Conservation (phyloP, 139 green algal genomes). For the Closterium sp. region DNA sequence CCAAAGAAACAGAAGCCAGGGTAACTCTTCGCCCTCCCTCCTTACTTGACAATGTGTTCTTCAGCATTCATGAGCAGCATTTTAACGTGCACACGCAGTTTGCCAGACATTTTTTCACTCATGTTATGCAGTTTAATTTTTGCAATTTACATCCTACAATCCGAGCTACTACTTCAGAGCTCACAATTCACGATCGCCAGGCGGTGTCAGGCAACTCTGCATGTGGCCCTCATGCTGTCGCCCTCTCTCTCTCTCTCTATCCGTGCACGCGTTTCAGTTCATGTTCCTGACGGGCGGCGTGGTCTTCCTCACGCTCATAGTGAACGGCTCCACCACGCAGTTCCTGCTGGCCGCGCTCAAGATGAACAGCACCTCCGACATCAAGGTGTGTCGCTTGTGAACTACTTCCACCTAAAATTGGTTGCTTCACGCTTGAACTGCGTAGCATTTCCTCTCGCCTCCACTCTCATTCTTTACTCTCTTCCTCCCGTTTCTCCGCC, state of each 20-base stretch:
- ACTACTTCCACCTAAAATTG: background rate
- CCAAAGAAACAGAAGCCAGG: background rate
- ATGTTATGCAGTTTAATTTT: too few relatives aligned
- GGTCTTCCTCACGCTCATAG: conserved; percentile 45
- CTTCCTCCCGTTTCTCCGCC: background rate
- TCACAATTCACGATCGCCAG: background rate
- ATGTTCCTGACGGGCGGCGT: conserved; percentile 33
- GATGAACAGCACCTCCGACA: conserved; percentile 38
- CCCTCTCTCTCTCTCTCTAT: background rate
- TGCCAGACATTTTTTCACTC: background rate
- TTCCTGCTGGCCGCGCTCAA: conserved; percentile 27
- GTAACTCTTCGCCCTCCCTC: background rate
- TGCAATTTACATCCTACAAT: background rate
- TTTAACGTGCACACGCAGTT: background rate
- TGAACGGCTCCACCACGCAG: conserved; percentile 46
- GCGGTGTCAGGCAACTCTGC: too few relatives aligned
- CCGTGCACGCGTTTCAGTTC: conserved; percentile 13
- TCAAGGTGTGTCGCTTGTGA: conserved; percentile 24
- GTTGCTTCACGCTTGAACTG: background rate
- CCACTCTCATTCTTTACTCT: background rate
- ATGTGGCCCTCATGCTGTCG: too few relatives aligned
- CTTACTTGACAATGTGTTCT: background rate
- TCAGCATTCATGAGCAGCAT: background rate
- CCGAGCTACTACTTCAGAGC: too few relatives aligned
- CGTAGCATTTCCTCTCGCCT: background rate